These are phyloP conservation scores for Anthoceros angustus DNA, from an alignment of 225 moss, liverwort and hornwort species.

Conservation along the genomic window DNA sequence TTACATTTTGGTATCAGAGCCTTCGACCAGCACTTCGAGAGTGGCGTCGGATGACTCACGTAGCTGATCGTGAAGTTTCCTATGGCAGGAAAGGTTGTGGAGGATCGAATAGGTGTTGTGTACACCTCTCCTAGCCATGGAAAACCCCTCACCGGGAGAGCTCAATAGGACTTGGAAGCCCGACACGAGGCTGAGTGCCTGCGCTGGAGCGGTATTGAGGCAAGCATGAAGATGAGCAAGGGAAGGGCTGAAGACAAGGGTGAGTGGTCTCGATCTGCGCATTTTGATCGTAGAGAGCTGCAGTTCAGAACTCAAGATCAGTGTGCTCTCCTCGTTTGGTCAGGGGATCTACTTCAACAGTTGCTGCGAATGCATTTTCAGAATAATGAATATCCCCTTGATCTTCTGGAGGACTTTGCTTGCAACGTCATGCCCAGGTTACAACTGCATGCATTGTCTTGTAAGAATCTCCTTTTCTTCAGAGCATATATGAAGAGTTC, in stretches of 20 bases:
- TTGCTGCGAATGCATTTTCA: conserved; percentile 54
- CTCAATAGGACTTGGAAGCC: too few relatives aligned
- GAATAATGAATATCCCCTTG: conserved; percentile 42
- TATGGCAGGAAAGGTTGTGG: too few relatives aligned
- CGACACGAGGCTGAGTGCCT: conserved; percentile 41
- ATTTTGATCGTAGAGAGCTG: not conserved
- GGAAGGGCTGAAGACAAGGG: conserved; percentile 51
- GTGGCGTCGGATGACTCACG: too few relatives aligned
- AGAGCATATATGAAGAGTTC: too few relatives aligned
- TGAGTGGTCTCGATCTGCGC: conserved; percentile 9
- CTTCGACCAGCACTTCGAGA: too few relatives aligned
- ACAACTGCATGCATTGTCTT: not conserved
- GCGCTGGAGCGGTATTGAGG: conserved; percentile 53
- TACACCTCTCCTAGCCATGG: too few relatives aligned
- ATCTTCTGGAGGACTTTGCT: conserved; percentile 45
- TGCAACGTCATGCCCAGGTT: conserved; percentile 60
- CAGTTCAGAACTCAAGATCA: not conserved
- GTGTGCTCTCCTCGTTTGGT: not conserved
- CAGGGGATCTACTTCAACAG: conserved; percentile 73
- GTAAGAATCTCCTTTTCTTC: too few relatives aligned
- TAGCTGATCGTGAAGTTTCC: too few relatives aligned
- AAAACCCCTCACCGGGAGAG: too few relatives aligned
- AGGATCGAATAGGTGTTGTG: too few relatives aligned
- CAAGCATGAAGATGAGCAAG: conserved; percentile 44
- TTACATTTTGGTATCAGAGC: too few relatives aligned